Evolutionary conservation across 176 grass and related monocot genomes (phyloP).

Genomic region (Phoenix dactylifera): DNA sequence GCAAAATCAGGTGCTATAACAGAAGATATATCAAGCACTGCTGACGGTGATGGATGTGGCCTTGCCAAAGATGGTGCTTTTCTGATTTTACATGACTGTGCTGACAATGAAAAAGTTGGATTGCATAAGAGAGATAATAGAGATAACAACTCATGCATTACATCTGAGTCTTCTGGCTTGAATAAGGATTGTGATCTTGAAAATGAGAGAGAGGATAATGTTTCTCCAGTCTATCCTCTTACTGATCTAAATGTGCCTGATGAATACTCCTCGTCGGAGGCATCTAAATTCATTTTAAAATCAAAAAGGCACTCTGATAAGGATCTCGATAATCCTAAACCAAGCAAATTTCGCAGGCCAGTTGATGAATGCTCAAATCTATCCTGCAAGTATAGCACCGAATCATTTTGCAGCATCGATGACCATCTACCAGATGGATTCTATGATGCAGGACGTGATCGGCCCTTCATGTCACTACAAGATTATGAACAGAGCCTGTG

Average conservation of each 20-base stretch:
- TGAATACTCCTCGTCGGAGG: constrained; percentile 22
- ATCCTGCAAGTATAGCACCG: constrained; percentile 75
- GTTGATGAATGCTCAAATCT: constrained; percentile 55
- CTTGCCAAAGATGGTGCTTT: constrained; percentile 41
- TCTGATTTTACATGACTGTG: constrained; percentile 38
- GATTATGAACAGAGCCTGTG: constrained; percentile 59
- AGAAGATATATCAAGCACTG: constrained; percentile 40
- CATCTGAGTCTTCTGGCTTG: constrained; percentile 23
- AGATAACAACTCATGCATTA: constrained; percentile 39
- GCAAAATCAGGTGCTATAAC: constrained; percentile 37
- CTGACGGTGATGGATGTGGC: constrained; percentile 32
- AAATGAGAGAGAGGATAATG: constrained; percentile 51
- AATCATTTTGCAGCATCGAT: constrained; percentile 81
- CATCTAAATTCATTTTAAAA: constrained; percentile 47
- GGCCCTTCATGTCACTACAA: constrained; percentile 70
- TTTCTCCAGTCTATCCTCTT: constrained; percentile 15
- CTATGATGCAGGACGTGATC: constrained; percentile 90
- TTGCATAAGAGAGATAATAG: constrained; percentile 20
- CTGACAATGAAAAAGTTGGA: constrained; percentile 25
- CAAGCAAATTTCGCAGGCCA: constrained; percentile 75
- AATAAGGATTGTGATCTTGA: constrained; percentile 21
- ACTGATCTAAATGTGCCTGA: constrained; percentile 18
- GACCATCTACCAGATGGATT: constrained; percentile 93
- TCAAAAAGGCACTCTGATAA: constrained; percentile 96
- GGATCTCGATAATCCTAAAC: constrained; percentile 82